These are phyloP conservation scores for Acanthamoeba lenticulata DNA, from an alignment of 208 protist species.

Conservation along the genomic window DNA sequence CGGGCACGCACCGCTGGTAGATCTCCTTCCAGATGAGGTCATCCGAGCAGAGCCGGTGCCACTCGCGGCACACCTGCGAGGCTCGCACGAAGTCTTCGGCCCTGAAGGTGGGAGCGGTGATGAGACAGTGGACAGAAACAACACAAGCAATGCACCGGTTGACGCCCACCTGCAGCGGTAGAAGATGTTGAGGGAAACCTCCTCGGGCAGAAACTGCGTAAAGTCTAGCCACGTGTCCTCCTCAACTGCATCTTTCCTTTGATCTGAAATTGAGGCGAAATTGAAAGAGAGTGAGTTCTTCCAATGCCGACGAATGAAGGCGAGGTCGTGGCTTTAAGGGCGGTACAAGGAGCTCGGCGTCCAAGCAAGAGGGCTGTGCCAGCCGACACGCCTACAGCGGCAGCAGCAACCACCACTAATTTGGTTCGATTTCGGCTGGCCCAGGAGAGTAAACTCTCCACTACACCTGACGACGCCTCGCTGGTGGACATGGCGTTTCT, in stretches of 20 bases:
- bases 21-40: background rate
- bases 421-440: background rate
- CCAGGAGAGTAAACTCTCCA: background rate
- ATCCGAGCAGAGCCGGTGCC: background rate
- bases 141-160: background rate
- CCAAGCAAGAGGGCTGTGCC: background rate
- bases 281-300: too few species aligned
- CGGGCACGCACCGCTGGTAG: background rate
- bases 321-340: background rate
- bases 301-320: too few species aligned
- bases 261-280: background rate
- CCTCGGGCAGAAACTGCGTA: background rate
- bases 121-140: too few species aligned
- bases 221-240: background rate
- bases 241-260: background rate
- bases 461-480: too few species aligned
- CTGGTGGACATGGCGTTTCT: too few species aligned
- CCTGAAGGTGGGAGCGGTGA: background rate
- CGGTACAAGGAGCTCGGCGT: background rate
- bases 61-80: background rate
- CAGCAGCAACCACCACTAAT: background rate
- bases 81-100: background rate
- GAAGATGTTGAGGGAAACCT: constrained; percentile 27
- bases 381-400: background rate
- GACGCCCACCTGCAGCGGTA: background rate